Conservation (phyloP, 805 yeast genomes). For the Yarrowia keelungensis region DNA sequence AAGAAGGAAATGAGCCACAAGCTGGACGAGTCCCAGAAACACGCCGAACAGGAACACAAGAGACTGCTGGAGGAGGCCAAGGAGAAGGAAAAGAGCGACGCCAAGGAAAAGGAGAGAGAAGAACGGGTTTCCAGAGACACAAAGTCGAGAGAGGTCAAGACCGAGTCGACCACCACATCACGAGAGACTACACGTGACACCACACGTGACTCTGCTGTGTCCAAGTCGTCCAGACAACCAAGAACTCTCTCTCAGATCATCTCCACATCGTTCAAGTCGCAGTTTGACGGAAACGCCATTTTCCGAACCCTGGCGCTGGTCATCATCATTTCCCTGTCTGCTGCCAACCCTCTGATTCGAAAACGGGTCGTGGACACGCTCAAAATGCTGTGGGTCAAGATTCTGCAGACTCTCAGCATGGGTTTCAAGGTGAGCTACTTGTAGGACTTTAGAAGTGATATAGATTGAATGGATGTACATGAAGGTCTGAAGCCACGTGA, state of each 20-base stretch:
- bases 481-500: too few relatives aligned
- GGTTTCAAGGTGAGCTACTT: constrained; percentile 38
- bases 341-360: constrained; percentile 38
- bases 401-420: constrained; percentile 36
- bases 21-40: constrained; percentile 23
- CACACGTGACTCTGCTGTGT: neutral
- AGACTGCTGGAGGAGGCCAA: constrained; percentile 11
- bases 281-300: constrained; percentile 33
- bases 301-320: constrained; percentile 30
- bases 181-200: neutral
- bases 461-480: too few relatives aligned
- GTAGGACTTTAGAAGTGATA: neutral
- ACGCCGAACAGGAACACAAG: constrained; percentile 5
- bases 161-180: neutral
- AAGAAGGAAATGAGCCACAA: constrained; percentile 31
- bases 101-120: constrained; percentile 14
- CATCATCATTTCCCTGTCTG: constrained; percentile 29
- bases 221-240: constrained; percentile 14
- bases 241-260: constrained; percentile 25
- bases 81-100: constrained; percentile 13
- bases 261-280: constrained; percentile 14
- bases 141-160: neutral
- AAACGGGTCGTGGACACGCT: constrained; percentile 22
- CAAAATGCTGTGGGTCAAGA: constrained; percentile 29
- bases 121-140: constrained; percentile 8